Percentiles rank a stretch among this genome's conserved stretches.
Evolutionary conservation across 192 early-diverging fungal genomes (phyloP).

Genomic region (Gaertneriomyces sp.): DNA sequence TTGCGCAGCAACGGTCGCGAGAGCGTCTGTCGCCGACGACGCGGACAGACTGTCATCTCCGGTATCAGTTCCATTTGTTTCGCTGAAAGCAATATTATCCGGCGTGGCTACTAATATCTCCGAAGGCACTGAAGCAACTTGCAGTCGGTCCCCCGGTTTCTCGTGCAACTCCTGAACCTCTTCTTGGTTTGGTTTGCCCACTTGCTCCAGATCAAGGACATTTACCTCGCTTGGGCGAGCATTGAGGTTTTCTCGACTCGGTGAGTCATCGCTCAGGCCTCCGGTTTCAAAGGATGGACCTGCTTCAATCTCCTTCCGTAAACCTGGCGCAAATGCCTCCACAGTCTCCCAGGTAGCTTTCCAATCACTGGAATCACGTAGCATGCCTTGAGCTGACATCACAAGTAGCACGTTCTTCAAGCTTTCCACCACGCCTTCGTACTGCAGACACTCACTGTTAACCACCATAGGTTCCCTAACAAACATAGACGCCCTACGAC

Average conservation of each 20-base stretch:
- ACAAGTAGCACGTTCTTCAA: slow-evolving; percentile 82
- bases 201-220: neutral
- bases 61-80: too few species aligned
- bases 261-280: neutral
- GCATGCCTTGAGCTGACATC: slow-evolving; percentile 68
- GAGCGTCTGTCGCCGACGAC: slow-evolving; percentile 1
- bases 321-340: slow-evolving; percentile 59
- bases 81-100: too few species aligned
- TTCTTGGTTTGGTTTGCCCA: neutral
- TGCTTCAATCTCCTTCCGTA: slow-evolving; percentile 62
- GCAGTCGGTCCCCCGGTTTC: too few species aligned
- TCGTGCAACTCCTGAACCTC: too few species aligned
- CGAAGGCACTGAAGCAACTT: too few species aligned
- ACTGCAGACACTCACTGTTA: slow-evolving; percentile 34
- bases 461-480: neutral
- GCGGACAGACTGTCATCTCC: too few species aligned
- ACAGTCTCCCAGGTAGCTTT: slow-evolving; percentile 67
- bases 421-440: slow-evolving; percentile 70
- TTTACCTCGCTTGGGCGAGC: too few species aligned
- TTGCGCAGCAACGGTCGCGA: slow-evolving; percentile 2
- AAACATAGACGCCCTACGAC: neutral
- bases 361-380: slow-evolving; percentile 61
- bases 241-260: neutral
- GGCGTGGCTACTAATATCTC: too few species aligned
- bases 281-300: slow-evolving; percentile 2